Conservation (phyloP, 1,284 basidiomycete genomes). For the Puccinia novopanici region DNA sequence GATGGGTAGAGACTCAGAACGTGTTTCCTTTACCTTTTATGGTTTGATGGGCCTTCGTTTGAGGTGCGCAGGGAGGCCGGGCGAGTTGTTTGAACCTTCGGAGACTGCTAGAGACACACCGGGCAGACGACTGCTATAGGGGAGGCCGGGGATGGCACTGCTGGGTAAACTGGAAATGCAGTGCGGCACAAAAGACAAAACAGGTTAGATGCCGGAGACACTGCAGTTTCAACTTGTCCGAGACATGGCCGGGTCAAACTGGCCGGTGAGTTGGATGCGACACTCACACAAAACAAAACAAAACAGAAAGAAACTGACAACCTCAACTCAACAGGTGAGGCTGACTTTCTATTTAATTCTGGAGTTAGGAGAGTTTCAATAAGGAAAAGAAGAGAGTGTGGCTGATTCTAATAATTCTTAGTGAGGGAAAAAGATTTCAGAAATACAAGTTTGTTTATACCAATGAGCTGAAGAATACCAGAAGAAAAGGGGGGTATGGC, state of each 20-base stretch:
- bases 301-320: conserved; percentile 33
- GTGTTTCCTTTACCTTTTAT: conserved; percentile 34
- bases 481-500: too few species aligned
- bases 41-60: conserved; percentile 10
- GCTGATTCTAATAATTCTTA: too few species aligned
- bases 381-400: too few species aligned
- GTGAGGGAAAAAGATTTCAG: too few species aligned
- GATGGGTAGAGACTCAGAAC: not conserved
- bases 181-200: conserved; percentile 15
- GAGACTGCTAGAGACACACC: not conserved
- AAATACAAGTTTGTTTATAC: too few species aligned
- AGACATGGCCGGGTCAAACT: not conserved
- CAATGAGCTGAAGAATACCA: too few species aligned
- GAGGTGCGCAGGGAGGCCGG: conserved; percentile 14
- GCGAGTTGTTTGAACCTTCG: conserved; percentile 17
- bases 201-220: conserved; percentile 15
- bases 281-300: not conserved
- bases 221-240: conserved; percentile 30
- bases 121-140: not conserved
- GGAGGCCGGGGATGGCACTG: not conserved
- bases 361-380: too few species aligned
- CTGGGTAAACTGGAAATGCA: not conserved
- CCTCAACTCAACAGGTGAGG: too few species aligned
- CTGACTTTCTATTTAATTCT: too few species aligned
- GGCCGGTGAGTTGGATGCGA: conserved; percentile 18